These are phyloP conservation scores for Mortierella sp. DNA, from an alignment of 371 early-diverging fungal genomes.

Conservation along the genomic window DNA sequence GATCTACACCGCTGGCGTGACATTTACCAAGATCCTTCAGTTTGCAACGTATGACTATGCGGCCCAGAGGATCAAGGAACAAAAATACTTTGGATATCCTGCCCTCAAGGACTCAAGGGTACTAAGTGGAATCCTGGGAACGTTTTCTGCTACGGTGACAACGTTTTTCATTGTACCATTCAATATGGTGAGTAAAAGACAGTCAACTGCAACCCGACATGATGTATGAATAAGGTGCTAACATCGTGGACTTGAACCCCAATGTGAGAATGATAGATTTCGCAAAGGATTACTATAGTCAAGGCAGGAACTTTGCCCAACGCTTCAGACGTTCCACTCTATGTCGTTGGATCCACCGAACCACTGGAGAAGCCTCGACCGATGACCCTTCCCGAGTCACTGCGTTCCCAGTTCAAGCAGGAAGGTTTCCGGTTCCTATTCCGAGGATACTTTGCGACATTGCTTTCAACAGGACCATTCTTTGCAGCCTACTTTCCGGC, in stretches of 20 bases:
- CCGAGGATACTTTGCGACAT: conserved; percentile 43
- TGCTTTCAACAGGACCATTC: conserved; percentile 38
- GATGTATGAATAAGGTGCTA: no score
- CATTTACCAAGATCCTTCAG: conserved; percentile 39
- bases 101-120: conserved; percentile 21
- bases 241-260: no score
- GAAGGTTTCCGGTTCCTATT: conserved; percentile 47
- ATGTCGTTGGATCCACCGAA: conserved; percentile 27
- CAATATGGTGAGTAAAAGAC: conserved; percentile 28
- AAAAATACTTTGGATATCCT: conserved; percentile 23
- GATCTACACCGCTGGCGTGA: conserved; percentile 34
- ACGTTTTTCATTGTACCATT: conserved; percentile 48
- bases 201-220: no score
- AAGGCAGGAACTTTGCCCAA: conserved; percentile 41
- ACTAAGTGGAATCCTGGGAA: conserved; percentile 26
- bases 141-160: conserved; percentile 39
- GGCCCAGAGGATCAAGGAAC: conserved; percentile 24
- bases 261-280: conserved; percentile 12
- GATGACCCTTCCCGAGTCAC: conserved; percentile 32
- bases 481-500: conserved; percentile 50
- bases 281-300: conserved; percentile 37
- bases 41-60: conserved; percentile 50
- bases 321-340: conserved; percentile 30
- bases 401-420: conserved; percentile 32
- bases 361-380: conserved; percentile 13